phyloP scores from a whole-genome alignment of 176 grass and related monocot species.

The Triticum dicoccoides region DNA sequence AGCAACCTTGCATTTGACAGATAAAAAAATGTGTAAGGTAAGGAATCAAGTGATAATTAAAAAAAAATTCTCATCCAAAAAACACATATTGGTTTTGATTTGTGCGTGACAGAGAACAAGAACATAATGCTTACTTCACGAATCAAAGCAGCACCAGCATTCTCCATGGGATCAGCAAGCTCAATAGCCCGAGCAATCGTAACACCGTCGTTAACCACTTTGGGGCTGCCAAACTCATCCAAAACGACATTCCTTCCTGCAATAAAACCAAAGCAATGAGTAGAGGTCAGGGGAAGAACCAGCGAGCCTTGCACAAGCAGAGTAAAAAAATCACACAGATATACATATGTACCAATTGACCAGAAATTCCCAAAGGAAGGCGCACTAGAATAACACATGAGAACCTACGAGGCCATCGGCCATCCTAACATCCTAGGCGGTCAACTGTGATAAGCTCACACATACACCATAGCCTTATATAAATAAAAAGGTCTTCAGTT shows the following conservation, averaged over 20 bases:
- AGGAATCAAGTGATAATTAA: neutral
- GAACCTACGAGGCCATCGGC: neutral
- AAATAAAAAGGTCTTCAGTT: too few relatives aligned
- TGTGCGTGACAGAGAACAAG: neutral
- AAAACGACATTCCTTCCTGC: constrained; percentile 91
- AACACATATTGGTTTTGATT: neutral
- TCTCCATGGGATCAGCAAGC: constrained; percentile 93
- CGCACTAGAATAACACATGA: neutral
- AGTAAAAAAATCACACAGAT: too few relatives aligned
- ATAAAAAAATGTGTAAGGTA: neutral
- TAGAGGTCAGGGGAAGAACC: neutral
- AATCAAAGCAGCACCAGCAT: constrained; percentile 83
- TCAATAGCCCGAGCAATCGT: constrained; percentile 86
- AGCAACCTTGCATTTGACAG: constrained; percentile 55
- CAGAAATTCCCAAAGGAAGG: neutral
- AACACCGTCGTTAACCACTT: constrained; percentile 90
- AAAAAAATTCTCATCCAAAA: neutral
- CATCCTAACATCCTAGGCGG: neutral
- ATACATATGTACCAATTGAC: neutral
- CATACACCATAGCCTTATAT: too few relatives aligned
- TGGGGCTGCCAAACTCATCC: constrained; percentile 89
- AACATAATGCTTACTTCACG: constrained; percentile 54
- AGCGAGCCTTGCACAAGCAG: too few relatives aligned
- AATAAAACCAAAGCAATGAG: neutral
- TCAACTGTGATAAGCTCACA: neutral